Evolutionary conservation across 1,284 basidiomycete genomes (phyloP), one percentile per base, ranked within the genome.

Genomic region (Irpex lacteus): DNA sequence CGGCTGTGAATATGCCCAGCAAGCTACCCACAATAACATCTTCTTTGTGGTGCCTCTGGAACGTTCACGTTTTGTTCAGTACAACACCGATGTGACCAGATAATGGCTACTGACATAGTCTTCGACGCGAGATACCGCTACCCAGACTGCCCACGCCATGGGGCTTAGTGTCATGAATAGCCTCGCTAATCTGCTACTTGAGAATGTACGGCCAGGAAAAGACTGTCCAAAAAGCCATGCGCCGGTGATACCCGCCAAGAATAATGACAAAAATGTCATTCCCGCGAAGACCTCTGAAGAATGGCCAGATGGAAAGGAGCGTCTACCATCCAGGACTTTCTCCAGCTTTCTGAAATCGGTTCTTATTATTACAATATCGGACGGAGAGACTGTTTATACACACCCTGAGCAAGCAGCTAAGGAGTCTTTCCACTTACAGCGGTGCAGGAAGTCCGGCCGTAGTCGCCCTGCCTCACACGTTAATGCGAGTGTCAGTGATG

Each of bases 231-330:
- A 82, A 61, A 83, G 83, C 81, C 86, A 86, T 2, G 85, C 84
- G 15, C 83, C 83, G 18, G 85, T 88, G 70, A 86, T 82, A 13
- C 87, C 85, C 7, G 87, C 87, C 6, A 90, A 72, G 76, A 84
- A 89, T 4, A 91, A 77, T 3, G 84, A 80, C 13, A 89, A 71
- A 68, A 89, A 86, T 40, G 82, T 79, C 83, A 90, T 88, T 32
- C 86, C 87, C 13, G 82, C 80, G 69, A 86, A 89, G 1, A 85
- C 85, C 1, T 83, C 83, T 0, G 88, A 88, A 0, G 88, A 87
- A 71, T 91, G 89, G 2, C 89, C 88, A 18, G 86, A 88, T 5
- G 87, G 87, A 69, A 89, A 89, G 0, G 86, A 88, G 62, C 81
- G 78, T 44, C 86, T 76, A 11, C 87, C 88, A 62, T 85, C 81